These are phyloP conservation scores for Ustilago hordei DNA, from an alignment of 1,284 basidiomycete genomes.

Conservation along the genomic window DNA sequence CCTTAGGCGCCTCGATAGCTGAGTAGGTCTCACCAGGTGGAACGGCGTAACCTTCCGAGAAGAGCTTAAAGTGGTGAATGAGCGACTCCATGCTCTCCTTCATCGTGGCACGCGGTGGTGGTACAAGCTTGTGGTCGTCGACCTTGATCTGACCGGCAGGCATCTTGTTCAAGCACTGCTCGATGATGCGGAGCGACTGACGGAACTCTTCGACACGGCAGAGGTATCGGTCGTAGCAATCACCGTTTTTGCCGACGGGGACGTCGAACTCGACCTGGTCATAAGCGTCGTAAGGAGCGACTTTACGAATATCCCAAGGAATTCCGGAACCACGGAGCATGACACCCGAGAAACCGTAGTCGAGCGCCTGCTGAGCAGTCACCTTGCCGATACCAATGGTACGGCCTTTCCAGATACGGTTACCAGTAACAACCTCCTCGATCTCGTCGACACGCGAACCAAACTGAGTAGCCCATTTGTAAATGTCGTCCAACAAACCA, in stretches of 20 bases:
- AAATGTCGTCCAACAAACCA: constrained; percentile 94
- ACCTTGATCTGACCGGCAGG: constrained; percentile 91
- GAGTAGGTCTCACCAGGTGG: constrained; percentile 96
- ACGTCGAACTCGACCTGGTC: constrained; percentile 98
- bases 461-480: constrained; percentile 98
- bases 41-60: constrained; percentile 96
- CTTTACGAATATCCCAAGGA: constrained; percentile 92
- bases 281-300: constrained; percentile 95
- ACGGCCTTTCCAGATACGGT: constrained; percentile 97
- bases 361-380: constrained; percentile 89
- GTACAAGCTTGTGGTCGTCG: constrained; percentile 96
- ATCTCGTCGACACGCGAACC: constrained; percentile 91
- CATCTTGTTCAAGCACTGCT: constrained; percentile 92
- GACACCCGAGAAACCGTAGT: constrained; percentile 95
- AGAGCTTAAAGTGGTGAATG: constrained; percentile 97
- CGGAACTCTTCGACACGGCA: constrained; percentile 99
- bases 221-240: constrained; percentile 94
- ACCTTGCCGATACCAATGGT: constrained; percentile 92
- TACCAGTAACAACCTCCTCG: constrained; percentile 96
- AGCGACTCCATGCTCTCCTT: constrained; percentile 97
- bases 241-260: constrained; percentile 94
- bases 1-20: constrained; percentile 98
- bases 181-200: constrained; percentile 90
- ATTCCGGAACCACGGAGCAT: constrained; percentile 96
- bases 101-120: constrained; percentile 97